Conservation (phyloP, 2,329 filamentous ascomycete species). For the Huntiella omanensis region DNA sequence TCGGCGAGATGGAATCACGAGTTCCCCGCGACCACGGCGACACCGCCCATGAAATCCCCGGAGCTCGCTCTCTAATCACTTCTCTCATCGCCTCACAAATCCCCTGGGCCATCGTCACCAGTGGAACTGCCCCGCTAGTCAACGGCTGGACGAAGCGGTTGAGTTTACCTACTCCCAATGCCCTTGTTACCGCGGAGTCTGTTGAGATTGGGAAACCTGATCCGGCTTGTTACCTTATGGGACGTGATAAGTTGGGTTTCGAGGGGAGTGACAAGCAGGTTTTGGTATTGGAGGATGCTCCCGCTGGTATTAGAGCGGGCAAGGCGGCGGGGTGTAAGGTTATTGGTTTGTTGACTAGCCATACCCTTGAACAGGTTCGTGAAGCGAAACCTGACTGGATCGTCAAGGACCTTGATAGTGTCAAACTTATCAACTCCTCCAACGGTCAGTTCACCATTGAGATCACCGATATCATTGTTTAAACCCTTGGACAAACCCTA, state of each 20-base stretch:
- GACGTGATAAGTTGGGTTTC: constrained; percentile 40
- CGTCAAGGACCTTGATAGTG: constrained; percentile 57
- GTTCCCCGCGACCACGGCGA: constrained; percentile 60
- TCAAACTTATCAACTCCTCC: constrained; percentile 40
- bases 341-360: constrained; percentile 68
- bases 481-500: not conserved
- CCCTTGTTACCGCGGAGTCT: constrained; percentile 58
- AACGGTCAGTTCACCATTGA: constrained; percentile 46
- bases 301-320: constrained; percentile 64
- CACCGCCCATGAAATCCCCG: constrained; percentile 72
- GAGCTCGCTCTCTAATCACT: constrained; percentile 52
- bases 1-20: constrained; percentile 56
- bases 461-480: constrained; percentile 25
- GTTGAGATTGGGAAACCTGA: constrained; percentile 61
- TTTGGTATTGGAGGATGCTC: constrained; percentile 76
- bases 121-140: constrained; percentile 49
- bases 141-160: constrained; percentile 54
- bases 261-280: constrained; percentile 30
- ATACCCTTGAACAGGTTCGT: constrained; percentile 51
- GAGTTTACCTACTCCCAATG: constrained; percentile 42
- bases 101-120: constrained; percentile 77
- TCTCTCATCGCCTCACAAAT: constrained; percentile 40
- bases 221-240: constrained; percentile 53
- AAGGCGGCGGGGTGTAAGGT: constrained; percentile 77
- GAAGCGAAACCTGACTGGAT: constrained; percentile 77